Percentiles rank a stretch among this genome's conserved stretches.
phyloP scores from a whole-genome alignment of 306 rosid genomes.

The Vachellia collinsii region DNA sequence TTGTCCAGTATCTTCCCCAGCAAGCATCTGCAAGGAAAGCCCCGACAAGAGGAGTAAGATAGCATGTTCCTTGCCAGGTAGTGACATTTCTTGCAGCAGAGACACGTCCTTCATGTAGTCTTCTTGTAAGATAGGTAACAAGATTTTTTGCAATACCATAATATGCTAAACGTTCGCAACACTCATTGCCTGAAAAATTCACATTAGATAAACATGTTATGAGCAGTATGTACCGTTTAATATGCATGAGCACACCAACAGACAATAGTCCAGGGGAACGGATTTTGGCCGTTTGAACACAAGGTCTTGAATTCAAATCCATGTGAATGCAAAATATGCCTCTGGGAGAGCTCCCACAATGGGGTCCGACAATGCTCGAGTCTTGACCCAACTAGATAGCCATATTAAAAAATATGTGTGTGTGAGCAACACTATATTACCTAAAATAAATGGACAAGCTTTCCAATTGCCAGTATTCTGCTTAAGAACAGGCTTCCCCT shows the following conservation, averaged over 20 bases:
- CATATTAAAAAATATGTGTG: too few species aligned
- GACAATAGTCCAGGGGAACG: too few species aligned
- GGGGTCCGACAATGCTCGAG: too few species aligned
- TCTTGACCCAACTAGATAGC: too few species aligned
- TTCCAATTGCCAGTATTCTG: constrained; percentile 68
- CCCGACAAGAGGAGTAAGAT: constrained; percentile 95
- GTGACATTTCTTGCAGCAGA: constrained; percentile 93
- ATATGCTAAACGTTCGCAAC: constrained; percentile 94
- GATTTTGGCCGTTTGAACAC: too few species aligned
- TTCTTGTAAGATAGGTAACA: constrained; percentile 84
- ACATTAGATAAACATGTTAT: constrained; percentile 18
- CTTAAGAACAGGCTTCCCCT: constrained; percentile 67
- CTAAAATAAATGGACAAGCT: constrained; percentile 77
- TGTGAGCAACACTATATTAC: constrained; percentile 50
- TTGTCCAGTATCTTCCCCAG: constrained; percentile 99
- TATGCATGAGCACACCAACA: constrained; percentile 1
- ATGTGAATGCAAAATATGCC: too few species aligned
- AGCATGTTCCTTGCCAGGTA: constrained; percentile 98
- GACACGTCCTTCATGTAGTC: constrained; percentile 84
- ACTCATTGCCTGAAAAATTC: constrained; percentile 78
- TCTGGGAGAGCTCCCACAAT: too few species aligned
- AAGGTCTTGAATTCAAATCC: too few species aligned
- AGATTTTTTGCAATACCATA: constrained; percentile 91
- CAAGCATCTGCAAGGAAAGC: constrained; percentile 92
- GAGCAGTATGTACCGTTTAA: neutral